These are phyloP conservation scores for Pseudonitzschia pungens DNA, from an alignment of 108 stramenopile species.

Conservation along the genomic window DNA sequence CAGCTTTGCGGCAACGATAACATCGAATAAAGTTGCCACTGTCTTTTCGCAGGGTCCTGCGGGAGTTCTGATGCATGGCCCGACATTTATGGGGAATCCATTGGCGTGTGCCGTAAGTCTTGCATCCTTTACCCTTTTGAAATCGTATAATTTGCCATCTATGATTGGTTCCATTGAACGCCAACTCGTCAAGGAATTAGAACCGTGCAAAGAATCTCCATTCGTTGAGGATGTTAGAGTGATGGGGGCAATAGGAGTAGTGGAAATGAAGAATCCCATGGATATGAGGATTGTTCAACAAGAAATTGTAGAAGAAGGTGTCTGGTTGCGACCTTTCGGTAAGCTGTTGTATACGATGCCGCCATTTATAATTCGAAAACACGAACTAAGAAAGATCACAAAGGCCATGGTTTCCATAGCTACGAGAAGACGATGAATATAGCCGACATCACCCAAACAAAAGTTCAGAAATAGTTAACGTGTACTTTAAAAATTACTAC, in stretches of 20 bases:
- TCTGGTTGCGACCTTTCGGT: conserved; percentile 85
- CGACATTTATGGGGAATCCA: conserved; percentile 87
- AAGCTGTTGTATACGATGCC: conserved; percentile 87
- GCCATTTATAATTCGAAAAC: conserved; percentile 55
- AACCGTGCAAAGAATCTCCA: conserved; percentile 51
- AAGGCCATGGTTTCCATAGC: conserved; percentile 43
- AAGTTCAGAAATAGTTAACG: too few species aligned
- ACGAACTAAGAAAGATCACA: conserved; percentile 44
- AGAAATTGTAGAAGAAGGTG: conserved; percentile 59
- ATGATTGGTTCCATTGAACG: conserved; percentile 56
- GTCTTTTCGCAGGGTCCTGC: conserved; percentile 58
- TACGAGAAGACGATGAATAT: conserved; percentile 19
- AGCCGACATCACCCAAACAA: not conserved
- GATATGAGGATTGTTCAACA: conserved; percentile 61
- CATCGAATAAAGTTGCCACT: conserved; percentile 57
- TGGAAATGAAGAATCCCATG: conserved; percentile 73
- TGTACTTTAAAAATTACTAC: too few species aligned
- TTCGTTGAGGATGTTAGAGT: conserved; percentile 76
- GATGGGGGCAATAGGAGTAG: conserved; percentile 85
- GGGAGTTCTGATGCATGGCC: conserved; percentile 79
- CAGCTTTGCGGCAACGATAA: conserved; percentile 74
- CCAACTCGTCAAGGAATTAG: conserved; percentile 45
- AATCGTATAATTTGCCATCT: conserved; percentile 47
- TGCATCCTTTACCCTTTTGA: conserved; percentile 58
- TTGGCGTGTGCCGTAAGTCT: conserved; percentile 75